Evolutionary conservation across 192 early-diverging fungal genomes (phyloP).

Genomic region (Dissophora globulifera): DNA sequence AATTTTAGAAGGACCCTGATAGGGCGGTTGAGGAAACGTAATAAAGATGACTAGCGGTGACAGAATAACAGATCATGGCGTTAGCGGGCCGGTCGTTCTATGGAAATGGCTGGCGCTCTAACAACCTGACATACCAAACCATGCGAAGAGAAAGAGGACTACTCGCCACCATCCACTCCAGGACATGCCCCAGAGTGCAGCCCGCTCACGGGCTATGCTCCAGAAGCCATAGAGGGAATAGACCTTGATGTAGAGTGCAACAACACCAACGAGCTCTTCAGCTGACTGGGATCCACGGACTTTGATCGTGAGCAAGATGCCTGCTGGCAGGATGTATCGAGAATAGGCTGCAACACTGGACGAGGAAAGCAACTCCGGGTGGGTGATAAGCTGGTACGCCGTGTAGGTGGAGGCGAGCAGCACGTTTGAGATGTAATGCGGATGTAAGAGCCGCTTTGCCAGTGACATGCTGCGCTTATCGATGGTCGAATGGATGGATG

Average conservation of each 20-base stretch:
- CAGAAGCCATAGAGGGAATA: slow-evolving; percentile 53
- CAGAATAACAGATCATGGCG: not conserved
- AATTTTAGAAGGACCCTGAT: slow-evolving; percentile 62
- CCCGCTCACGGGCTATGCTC: slow-evolving; percentile 13
- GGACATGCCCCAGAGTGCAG: slow-evolving; percentile 5
- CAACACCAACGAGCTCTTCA: slow-evolving; percentile 59
- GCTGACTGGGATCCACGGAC: slow-evolving; percentile 52
- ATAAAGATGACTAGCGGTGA: slow-evolving; percentile 34
- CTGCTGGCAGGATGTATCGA: slow-evolving; percentile 31
- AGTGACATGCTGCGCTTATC: slow-evolving; percentile 27
- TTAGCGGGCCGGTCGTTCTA: too few species aligned
- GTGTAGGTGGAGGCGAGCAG: slow-evolving; percentile 27
- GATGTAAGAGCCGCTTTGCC: slow-evolving; percentile 53
- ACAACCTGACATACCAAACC: slow-evolving; percentile 56
- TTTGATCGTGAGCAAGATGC: slow-evolving; percentile 24
- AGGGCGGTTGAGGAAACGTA: slow-evolving; percentile 62
- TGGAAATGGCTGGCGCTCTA: too few species aligned
- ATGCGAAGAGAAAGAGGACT: slow-evolving; percentile 42
- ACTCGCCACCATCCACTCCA: slow-evolving; percentile 54
- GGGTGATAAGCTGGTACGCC: slow-evolving; percentile 27
- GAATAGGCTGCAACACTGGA: slow-evolving; percentile 20
- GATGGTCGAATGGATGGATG: not conserved
- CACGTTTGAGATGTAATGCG: slow-evolving; percentile 54
- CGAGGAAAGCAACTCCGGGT: slow-evolving; percentile 23
- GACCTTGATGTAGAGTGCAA: slow-evolving; percentile 59